These are phyloP conservation scores for Pythium biforme DNA, from an alignment of 352 stramenopile species.

Conservation along the genomic window DNA sequence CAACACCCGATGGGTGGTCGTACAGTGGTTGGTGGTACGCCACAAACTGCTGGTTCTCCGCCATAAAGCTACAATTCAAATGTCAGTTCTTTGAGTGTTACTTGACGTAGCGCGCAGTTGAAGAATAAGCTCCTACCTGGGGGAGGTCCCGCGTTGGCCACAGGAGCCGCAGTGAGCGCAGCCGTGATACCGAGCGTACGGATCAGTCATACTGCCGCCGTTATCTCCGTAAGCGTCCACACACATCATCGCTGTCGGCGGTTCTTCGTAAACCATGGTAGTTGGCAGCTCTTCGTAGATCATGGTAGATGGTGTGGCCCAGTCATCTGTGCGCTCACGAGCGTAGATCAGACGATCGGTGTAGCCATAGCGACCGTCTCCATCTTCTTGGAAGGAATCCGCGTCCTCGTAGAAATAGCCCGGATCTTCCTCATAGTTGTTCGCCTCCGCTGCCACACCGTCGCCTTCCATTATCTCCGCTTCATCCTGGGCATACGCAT, in stretches of 20 bases:
- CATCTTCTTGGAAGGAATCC: neutral
- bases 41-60: neutral
- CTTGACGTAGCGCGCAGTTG: too few relatives aligned
- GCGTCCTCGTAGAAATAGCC: neutral
- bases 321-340: neutral
- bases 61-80: neutral
- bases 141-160: neutral
- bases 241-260: neutral
- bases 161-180: slow-evolving; percentile 6
- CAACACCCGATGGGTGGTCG: neutral
- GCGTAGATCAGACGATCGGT: neutral
- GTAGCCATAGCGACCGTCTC: neutral
- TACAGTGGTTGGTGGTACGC: neutral
- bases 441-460: too few relatives aligned
- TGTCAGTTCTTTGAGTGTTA: neutral
- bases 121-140: neutral
- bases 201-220: neutral
- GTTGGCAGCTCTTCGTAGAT: neutral
- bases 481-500: too few relatives aligned
- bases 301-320: neutral
- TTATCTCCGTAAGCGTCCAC: neutral
- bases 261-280: neutral
- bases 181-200: neutral
- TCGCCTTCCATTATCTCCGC: too few relatives aligned
- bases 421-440: too few relatives aligned